Percentiles rank a stretch among this genome's conserved stretches.
phyloP scores from a whole-genome alignment of 2,329 filamentous ascomycete genomes.

The Colletotrichum sp. region DNA sequence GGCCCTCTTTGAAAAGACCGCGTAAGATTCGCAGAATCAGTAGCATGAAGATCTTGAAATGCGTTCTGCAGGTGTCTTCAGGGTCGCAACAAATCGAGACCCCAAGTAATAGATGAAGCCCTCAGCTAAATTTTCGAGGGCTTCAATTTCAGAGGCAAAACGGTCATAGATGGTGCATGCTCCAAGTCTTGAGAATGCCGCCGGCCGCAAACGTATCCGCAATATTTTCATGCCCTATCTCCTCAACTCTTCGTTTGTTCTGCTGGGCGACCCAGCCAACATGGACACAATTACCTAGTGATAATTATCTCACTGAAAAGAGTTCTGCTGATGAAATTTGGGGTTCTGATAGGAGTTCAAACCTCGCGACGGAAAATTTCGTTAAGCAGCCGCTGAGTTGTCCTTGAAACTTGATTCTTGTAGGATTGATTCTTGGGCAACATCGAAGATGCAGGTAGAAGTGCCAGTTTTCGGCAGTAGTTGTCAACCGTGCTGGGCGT shows the following conservation, averaged over 20 bases:
- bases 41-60: background rate
- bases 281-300: rapidly evolving
- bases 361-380: background rate
- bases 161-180: background rate
- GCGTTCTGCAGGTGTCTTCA: background rate
- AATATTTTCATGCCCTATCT: background rate
- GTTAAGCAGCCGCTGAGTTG: background rate
- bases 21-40: background rate
- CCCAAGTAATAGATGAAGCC: no score
- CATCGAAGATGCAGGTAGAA: background rate
- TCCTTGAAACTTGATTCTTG: background rate
- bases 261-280: no score
- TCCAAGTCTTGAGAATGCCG: background rate
- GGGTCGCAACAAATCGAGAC: background rate
- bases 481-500: background rate
- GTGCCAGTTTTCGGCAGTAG: rapidly evolving
- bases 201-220: background rate
- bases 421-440: background rate
- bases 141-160: background rate
- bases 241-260: background rate
- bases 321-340: background rate
- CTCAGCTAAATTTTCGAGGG: no score
- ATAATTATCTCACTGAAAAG: background rate
- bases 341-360: background rate
- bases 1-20: background rate